A percentile compares a stretch with the other conserved stretches of the same genome.
phyloP scores from a whole-genome alignment of 805 yeast genomes.

The Metschnikowia koreensis region DNA sequence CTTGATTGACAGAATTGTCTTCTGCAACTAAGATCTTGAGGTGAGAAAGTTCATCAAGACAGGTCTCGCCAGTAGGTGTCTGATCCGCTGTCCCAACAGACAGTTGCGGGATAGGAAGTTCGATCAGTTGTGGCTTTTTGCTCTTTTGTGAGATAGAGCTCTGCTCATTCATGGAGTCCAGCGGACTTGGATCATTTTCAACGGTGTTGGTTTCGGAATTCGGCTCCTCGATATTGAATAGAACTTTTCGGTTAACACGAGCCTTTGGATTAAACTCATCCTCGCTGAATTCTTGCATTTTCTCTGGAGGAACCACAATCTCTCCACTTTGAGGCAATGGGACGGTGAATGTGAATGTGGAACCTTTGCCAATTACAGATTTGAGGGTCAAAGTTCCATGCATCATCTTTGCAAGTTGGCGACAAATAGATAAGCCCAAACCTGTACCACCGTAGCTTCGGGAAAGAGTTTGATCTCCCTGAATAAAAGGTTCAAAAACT shows the following conservation, averaged over 20 bases:
- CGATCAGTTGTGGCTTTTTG: slow-evolving; percentile 3
- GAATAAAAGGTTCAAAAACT: slow-evolving; percentile 94
- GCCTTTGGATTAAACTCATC: slow-evolving; percentile 65
- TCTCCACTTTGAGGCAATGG: slow-evolving; percentile 70
- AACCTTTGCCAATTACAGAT: slow-evolving; percentile 78
- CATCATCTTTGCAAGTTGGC: slow-evolving; percentile 90
- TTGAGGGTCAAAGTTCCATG: slow-evolving; percentile 75
- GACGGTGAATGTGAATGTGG: slow-evolving; percentile 76
- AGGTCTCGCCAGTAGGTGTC: slow-evolving; percentile 12
- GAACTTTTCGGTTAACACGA: slow-evolving; percentile 50
- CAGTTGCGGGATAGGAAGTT: slow-evolving; percentile 6
- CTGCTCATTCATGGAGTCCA: neutral
- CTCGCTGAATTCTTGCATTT: slow-evolving; percentile 48
- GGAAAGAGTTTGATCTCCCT: slow-evolving; percentile 92
- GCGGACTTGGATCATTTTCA: neutral
- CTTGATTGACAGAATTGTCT: slow-evolving; percentile 91
- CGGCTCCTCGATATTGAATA: slow-evolving; percentile 28
- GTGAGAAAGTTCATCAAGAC: slow-evolving; percentile 29
- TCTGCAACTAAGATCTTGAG: slow-evolving; percentile 80
- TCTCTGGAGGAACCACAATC: slow-evolving; percentile 37
- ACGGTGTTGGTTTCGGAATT: neutral
- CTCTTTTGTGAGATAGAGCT: neutral
- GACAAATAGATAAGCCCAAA: slow-evolving; percentile 82
- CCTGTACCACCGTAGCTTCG: slow-evolving; percentile 96
- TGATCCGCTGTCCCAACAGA: slow-evolving; percentile 18